These are phyloP conservation scores for Trichoderma pleuroti DNA, from an alignment of 2,329 filamentous ascomycete species.

Conservation along the genomic window DNA sequence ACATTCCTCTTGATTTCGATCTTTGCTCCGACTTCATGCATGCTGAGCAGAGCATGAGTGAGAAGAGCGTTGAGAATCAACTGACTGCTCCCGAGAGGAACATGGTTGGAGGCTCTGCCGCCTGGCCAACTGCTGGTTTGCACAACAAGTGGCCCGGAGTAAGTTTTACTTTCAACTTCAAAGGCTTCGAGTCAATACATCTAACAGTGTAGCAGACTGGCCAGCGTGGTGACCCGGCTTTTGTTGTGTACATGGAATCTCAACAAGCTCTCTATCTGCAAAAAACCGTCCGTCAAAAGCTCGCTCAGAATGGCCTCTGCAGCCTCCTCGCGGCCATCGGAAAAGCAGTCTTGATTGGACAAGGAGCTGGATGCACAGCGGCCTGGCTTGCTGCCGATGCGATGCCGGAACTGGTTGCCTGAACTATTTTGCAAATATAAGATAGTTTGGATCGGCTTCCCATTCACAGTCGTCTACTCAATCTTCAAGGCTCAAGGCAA, in stretches of 20 bases:
- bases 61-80: constrained; percentile 27
- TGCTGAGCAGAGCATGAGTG: not conserved
- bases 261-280: constrained; percentile 36
- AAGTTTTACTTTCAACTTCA: constrained; percentile 10
- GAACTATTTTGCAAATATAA: not conserved
- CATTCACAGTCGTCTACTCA: not conserved
- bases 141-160: constrained; percentile 42
- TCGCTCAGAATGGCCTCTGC: constrained; percentile 36
- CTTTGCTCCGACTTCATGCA: not conserved
- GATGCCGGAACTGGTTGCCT: constrained; percentile 43
- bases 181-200: not conserved
- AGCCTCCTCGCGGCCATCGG: constrained; percentile 43
- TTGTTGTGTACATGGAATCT: constrained; percentile 46
- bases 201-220: constrained; percentile 30
- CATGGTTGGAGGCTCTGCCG: not conserved
- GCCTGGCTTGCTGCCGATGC: constrained; percentile 48
- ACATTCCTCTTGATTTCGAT: constrained; percentile 24
- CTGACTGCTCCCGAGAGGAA: constrained; percentile 32
- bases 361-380: constrained; percentile 47
- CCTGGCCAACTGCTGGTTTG: constrained; percentile 27
- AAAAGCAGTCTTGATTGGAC: constrained; percentile 43
- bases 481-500: not conserved
- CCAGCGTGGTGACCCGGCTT: constrained; percentile 42
- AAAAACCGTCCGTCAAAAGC: constrained; percentile 30
- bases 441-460: not conserved